Conservation (phyloP, 306 rosid species). For the Glycine tomentella region DNA sequence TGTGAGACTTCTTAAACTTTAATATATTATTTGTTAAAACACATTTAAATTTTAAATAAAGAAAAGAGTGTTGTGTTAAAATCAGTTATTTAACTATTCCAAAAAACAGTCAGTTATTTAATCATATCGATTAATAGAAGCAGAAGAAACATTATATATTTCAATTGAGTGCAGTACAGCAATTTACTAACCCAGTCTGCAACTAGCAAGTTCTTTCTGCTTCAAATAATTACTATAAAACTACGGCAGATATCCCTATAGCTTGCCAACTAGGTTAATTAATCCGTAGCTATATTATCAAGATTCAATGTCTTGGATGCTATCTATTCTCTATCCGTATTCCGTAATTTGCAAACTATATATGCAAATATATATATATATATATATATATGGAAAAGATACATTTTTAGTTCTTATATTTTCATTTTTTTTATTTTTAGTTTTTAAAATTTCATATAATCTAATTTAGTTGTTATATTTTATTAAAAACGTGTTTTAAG, state of each 20-base stretch:
- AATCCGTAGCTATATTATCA: neutral
- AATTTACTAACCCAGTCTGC: neutral
- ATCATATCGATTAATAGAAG: neutral
- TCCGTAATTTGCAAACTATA: neutral
- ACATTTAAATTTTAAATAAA: neutral
- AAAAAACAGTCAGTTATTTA: no score
- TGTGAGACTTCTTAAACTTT: no score
- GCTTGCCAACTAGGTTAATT: constrained; percentile 16
- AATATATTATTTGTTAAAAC: neutral
- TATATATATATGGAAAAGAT: neutral
- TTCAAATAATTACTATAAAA: neutral
- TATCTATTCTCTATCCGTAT: neutral
- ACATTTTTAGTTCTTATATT: no score
- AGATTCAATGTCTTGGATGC: neutral
- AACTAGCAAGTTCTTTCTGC: neutral
- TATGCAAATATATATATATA: neutral
- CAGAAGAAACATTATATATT: neutral
- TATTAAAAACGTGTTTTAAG: no score
- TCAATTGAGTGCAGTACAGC: neutral
- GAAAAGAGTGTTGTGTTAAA: neutral
- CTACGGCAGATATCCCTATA: neutral
- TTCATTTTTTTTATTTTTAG: no score
- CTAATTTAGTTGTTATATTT: no score
- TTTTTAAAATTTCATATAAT: no score
- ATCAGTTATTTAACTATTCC: no score